Conservation (phyloP, 306 rosid genomes). For the Carpinus fangiana region DNA sequence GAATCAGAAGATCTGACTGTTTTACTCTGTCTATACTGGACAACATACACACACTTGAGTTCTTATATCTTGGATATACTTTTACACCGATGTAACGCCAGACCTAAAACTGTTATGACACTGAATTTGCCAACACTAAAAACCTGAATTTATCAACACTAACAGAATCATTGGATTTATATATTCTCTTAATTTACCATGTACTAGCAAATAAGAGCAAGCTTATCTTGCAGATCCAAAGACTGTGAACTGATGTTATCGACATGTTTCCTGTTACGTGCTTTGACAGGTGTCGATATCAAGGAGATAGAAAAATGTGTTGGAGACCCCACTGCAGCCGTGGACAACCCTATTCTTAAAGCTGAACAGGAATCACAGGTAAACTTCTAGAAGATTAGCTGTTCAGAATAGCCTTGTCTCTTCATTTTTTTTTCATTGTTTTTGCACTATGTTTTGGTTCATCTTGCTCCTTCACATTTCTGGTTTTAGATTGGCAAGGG, state of each 20-base stretch:
- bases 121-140: too few relatives aligned
- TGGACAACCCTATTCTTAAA: slow-evolving; percentile 71
- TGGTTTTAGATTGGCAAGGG: slow-evolving; percentile 82
- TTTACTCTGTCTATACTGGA: too few relatives aligned
- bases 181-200: neutral
- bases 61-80: too few relatives aligned
- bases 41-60: too few relatives aligned
- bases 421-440: slow-evolving; percentile 13
- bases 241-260: neutral
- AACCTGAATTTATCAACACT: too few relatives aligned
- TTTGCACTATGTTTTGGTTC: slow-evolving; percentile 15
- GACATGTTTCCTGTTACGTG: slow-evolving; percentile 17
- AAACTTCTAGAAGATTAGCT: slow-evolving; percentile 13
- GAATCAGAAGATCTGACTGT: too few relatives aligned
- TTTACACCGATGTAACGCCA: too few relatives aligned
- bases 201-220: neutral
- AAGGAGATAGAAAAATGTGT: slow-evolving; percentile 73
- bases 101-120: too few relatives aligned
- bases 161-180: neutral
- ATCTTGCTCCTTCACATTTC: slow-evolving; percentile 22
- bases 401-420: slow-evolving; percentile 7
- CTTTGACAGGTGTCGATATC: slow-evolving; percentile 61
- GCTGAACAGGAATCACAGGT: slow-evolving; percentile 95
- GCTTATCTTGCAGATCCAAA: neutral
- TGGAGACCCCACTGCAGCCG: slow-evolving; percentile 74